These are phyloP conservation scores for Solanum appendiculatum DNA, from an alignment of 257 asterid genomes.

Conservation along the genomic window DNA sequence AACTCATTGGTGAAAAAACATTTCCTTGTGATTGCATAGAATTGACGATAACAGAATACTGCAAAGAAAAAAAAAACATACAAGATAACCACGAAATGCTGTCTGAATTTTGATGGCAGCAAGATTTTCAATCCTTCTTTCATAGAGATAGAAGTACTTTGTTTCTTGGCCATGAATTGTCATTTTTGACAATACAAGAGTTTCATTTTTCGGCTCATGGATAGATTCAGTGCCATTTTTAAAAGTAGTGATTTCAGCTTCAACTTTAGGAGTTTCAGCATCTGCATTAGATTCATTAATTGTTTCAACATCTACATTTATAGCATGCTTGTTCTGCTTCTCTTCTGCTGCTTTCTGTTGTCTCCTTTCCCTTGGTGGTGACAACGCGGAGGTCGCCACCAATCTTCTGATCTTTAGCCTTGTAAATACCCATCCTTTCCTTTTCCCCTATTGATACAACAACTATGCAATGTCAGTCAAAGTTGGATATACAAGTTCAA, in stretches of 20 bases:
- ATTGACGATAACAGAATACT: not conserved
- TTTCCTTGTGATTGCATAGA: not conserved
- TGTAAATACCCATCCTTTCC: constrained; percentile 50
- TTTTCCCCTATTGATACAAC: constrained; percentile 35
- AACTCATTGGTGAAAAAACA: not conserved
- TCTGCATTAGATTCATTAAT: constrained; percentile 9
- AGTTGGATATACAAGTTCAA: not conserved
- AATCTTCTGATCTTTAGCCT: constrained; percentile 34
- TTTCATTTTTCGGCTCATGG: constrained; percentile 6
- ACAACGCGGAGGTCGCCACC: constrained; percentile 13
- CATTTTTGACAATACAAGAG: constrained; percentile 9
- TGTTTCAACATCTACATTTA: constrained; percentile 1
- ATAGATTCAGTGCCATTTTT: not conserved
- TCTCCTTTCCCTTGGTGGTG: constrained; percentile 26
- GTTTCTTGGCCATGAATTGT: not conserved
- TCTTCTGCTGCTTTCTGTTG: constrained; percentile 14
- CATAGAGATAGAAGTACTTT: not conserved
- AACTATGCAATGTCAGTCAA: not conserved
- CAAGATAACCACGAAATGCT: constrained; percentile 69
- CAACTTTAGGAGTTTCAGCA: not conserved
- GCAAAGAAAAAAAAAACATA: constrained; percentile 18
- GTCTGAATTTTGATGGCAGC: constrained; percentile 77
- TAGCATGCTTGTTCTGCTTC: not conserved
- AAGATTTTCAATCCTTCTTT: constrained; percentile 12
- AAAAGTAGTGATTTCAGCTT: not conserved